Conservation (phyloP, 2,329 filamentous ascomycete species). For the Phyllosticta citribraziliensis region DNA sequence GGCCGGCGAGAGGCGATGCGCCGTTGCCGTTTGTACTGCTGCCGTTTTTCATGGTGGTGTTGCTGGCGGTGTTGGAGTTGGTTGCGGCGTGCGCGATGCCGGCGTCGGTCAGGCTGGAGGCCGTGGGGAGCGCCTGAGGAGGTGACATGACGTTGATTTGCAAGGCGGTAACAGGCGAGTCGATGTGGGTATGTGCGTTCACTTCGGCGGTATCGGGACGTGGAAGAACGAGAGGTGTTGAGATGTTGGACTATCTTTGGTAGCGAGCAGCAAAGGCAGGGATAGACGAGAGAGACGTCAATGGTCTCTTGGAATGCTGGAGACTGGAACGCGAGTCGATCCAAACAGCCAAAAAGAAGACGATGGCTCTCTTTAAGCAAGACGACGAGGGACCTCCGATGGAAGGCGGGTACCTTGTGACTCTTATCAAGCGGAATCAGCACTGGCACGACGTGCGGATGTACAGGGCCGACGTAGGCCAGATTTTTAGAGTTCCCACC, state of each 20-base stretch:
- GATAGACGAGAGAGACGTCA: background rate
- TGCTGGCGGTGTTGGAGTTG: slow-evolving; percentile 10
- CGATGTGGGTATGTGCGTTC: background rate
- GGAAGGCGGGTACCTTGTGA: background rate
- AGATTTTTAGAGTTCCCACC: background rate
- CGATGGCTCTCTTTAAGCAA: background rate
- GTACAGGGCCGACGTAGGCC: background rate
- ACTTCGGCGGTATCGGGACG: background rate
- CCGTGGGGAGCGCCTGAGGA: slow-evolving; percentile 14
- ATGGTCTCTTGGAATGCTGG: background rate
- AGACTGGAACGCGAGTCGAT: background rate
- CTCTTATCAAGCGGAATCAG: background rate
- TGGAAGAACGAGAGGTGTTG: background rate
- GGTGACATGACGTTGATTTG: background rate
- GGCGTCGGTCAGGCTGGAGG: slow-evolving; percentile 23
- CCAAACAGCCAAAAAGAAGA: background rate
- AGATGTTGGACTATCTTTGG: background rate
- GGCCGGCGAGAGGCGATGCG: slow-evolving; percentile 21
- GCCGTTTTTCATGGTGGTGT: slow-evolving; percentile 6
- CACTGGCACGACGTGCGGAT: background rate
- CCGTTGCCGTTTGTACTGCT: slow-evolving; percentile 14
- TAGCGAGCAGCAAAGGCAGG: background rate
- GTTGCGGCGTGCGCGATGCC: slow-evolving; percentile 21
- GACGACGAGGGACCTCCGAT: background rate
- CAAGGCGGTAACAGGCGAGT: background rate